A percentile compares a stretch with the other conserved stretches of the same genome.
These are phyloP conservation scores for Maudiozyma barnettii DNA, from an alignment of 805 yeast species.

Conservation along the genomic window DNA sequence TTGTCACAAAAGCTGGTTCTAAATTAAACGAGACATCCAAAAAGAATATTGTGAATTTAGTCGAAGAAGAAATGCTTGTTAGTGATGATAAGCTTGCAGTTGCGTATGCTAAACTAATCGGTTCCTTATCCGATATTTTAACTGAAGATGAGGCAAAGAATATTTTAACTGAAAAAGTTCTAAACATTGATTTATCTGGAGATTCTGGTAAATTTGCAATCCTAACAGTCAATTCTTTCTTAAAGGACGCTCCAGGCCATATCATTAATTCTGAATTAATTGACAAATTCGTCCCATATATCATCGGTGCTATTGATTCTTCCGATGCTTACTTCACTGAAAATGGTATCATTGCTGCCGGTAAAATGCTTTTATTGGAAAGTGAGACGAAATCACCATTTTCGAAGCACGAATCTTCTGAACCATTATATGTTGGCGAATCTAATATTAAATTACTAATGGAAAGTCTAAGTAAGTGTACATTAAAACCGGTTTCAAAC, in stretches of 20 bases:
- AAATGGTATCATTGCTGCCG: slow-evolving; percentile 69
- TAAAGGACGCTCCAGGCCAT: slow-evolving; percentile 65
- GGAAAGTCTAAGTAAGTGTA: slow-evolving; percentile 40
- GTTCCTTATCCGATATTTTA: slow-evolving; percentile 63
- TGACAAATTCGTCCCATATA: slow-evolving; percentile 40
- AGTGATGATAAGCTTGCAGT: slow-evolving; percentile 55
- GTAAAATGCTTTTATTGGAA: slow-evolving; percentile 58
- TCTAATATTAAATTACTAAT: slow-evolving; percentile 37
- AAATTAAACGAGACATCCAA: slow-evolving; percentile 71
- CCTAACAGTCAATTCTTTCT: slow-evolving; percentile 67
- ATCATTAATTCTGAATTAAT: slow-evolving; percentile 45
- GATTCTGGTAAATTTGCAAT: slow-evolving; percentile 52
- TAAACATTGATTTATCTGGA: slow-evolving; percentile 36
- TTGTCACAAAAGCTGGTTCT: slow-evolving; percentile 67
- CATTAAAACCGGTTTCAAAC: slow-evolving; percentile 45
- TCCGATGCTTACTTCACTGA: slow-evolving; percentile 50
- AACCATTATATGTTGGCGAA: slow-evolving; percentile 34
- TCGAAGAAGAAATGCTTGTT: slow-evolving; percentile 56
- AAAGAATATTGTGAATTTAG: slow-evolving; percentile 54
- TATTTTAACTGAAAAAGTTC: slow-evolving; percentile 50
- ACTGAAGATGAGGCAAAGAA: slow-evolving; percentile 52
- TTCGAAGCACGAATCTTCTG: slow-evolving; percentile 19
- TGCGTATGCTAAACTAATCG: slow-evolving; percentile 70
- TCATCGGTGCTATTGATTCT: slow-evolving; percentile 36
- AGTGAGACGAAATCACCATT: slow-evolving; percentile 34